phyloP scores from a whole-genome alignment of 176 grass and related monocot genomes.

The Aegilops longissima region DNA sequence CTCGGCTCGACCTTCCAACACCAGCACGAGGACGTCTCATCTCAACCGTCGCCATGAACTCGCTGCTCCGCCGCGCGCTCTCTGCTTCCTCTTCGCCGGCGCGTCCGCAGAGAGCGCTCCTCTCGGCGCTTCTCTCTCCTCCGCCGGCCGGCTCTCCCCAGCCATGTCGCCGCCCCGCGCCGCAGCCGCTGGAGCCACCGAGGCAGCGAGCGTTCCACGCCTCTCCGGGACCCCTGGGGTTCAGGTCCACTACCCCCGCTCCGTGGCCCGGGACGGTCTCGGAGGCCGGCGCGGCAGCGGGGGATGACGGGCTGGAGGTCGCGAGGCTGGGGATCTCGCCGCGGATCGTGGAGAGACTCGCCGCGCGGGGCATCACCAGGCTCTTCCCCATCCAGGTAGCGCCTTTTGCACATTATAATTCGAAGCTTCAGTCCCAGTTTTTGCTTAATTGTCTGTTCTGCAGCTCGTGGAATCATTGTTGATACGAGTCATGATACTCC shows the following conservation, averaged over 20 bases:
- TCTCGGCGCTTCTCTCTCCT: conserved; percentile 32
- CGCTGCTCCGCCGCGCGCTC: conserved; percentile 60
- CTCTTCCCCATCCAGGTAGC: conserved; percentile 95
- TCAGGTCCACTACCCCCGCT: conserved; percentile 44
- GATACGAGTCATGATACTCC: no score
- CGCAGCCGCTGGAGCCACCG: not conserved
- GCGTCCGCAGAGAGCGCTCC: conserved; percentile 15
- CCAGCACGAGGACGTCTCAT: not conserved
- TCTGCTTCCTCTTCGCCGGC: conserved; percentile 30
- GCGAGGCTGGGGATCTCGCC: conserved; percentile 72
- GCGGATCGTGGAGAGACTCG: conserved; percentile 69
- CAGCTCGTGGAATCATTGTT: no score
- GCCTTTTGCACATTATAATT: not conserved
- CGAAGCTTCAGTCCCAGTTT: not conserved
- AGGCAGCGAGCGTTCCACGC: conserved; percentile 54
- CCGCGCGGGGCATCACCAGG: conserved; percentile 67
- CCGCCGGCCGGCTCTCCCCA: not conserved
- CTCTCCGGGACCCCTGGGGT: conserved; percentile 35
- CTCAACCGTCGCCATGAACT: conserved; percentile 42
- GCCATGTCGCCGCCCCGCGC: not conserved
- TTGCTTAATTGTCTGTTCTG: not conserved
- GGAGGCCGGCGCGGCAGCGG: conserved; percentile 20
- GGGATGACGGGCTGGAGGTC: conserved; percentile 62
- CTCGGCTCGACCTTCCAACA: conserved; percentile 20
- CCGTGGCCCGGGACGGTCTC: not conserved